These are phyloP conservation scores for Hericium rajendrae DNA, from an alignment of 768 basidiomycete species.

Conservation along the genomic window DNA sequence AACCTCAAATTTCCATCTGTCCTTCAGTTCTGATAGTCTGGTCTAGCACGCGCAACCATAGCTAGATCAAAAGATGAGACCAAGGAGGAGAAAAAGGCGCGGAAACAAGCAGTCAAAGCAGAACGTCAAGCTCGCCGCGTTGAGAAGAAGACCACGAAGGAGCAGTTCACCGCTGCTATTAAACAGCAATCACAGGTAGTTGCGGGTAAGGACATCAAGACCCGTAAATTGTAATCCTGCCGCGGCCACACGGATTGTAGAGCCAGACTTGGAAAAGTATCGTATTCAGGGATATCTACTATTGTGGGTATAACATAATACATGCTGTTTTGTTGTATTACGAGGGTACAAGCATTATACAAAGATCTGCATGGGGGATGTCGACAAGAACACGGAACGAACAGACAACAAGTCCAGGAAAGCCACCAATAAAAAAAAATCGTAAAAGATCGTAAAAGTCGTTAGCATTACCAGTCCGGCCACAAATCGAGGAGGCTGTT, in stretches of 20 bases:
- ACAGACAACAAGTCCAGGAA: not conserved
- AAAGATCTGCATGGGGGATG: too few relatives aligned
- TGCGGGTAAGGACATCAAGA: conserved; percentile 31
- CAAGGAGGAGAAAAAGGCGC: conserved; percentile 59
- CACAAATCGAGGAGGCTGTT: conserved; percentile 28
- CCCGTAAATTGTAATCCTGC: conserved; percentile 20
- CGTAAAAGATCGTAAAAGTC: not conserved
- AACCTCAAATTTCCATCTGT: not conserved
- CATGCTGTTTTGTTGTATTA: not conserved
- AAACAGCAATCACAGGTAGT: conserved; percentile 46
- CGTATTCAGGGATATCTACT: conserved; percentile 2
- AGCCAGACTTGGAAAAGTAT: not conserved
- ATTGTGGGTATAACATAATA: conserved; percentile 9
- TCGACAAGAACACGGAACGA: not conserved
- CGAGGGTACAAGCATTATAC: too few relatives aligned
- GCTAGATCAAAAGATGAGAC: conserved; percentile 69
- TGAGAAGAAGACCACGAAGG: conserved; percentile 60
- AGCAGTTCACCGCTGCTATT: conserved; percentile 53
- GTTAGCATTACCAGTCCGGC: conserved; percentile 27
- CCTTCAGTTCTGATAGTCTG: conserved; percentile 18
- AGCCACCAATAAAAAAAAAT: not conserved
- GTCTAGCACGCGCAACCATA: conserved; percentile 39
- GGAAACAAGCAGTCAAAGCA: conserved; percentile 61
- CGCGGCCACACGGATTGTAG: not conserved
- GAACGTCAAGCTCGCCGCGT: conserved; percentile 54